Evolutionary conservation across 2,329 filamentous ascomycete species (phyloP).

Genomic region (Penicillium glabrum): DNA sequence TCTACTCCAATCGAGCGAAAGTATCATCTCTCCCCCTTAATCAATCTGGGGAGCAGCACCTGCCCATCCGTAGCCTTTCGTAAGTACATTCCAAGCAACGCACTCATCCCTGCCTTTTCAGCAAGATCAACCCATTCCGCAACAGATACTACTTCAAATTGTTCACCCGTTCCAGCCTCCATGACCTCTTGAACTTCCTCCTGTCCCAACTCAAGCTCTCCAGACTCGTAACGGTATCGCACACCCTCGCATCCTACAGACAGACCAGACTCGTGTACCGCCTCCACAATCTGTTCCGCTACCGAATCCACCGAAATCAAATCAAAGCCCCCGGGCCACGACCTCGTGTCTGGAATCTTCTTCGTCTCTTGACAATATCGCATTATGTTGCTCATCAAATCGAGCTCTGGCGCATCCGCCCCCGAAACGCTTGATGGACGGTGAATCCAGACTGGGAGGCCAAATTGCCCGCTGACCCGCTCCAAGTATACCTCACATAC

Average conservation of each 20-base stretch:
- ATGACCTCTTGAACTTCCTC: slow-evolving; percentile 18
- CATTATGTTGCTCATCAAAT: slow-evolving; percentile 24
- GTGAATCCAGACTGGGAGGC: slow-evolving; percentile 30
- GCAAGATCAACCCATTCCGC: slow-evolving; percentile 18
- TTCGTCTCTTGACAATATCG: slow-evolving; percentile 13
- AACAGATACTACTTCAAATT: slow-evolving; percentile 13
- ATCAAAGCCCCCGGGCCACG: slow-evolving; percentile 20
- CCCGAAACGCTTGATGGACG: slow-evolving; percentile 28
- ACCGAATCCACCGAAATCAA: slow-evolving; percentile 21
- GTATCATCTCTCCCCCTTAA: slow-evolving; percentile 4
- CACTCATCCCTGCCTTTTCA: slow-evolving; percentile 21
- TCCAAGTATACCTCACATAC: slow-evolving; percentile 41
- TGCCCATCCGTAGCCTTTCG: slow-evolving; percentile 14
- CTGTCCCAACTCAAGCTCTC: slow-evolving; percentile 15
- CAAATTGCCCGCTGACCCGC: slow-evolving; percentile 10
- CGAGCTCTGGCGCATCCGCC: slow-evolving; percentile 15
- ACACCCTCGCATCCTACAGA: not conserved
- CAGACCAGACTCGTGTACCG: slow-evolving; percentile 6
- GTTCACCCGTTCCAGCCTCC: slow-evolving; percentile 8
- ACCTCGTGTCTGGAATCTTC: slow-evolving; percentile 14
- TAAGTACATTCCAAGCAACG: slow-evolving; percentile 18
- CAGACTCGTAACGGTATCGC: slow-evolving; percentile 14
- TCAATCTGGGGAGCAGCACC: slow-evolving; percentile 15
- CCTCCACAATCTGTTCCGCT: slow-evolving; percentile 13
- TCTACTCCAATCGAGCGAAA: not conserved